Conservation (phyloP, 352 stramenopile species). For the Thalassiosira ordinaria region DNA sequence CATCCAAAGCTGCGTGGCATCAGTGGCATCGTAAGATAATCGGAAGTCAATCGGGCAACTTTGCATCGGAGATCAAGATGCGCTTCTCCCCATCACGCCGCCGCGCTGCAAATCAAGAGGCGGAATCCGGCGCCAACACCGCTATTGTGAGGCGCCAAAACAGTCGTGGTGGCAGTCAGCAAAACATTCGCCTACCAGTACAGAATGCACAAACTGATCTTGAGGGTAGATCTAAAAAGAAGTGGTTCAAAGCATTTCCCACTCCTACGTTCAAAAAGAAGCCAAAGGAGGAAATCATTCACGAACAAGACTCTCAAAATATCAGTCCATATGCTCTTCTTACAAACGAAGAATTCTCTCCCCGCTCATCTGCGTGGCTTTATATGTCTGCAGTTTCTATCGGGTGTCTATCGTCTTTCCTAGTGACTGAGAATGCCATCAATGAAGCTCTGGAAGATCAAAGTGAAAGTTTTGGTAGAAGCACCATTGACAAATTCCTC, state of each 20-base stretch:
- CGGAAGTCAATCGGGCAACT: too few relatives aligned
- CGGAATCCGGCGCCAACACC: neutral
- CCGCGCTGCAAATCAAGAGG: constrained; percentile 7
- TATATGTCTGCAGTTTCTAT: constrained; percentile 37
- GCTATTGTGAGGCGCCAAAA: neutral
- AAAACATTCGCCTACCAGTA: neutral
- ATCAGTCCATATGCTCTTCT: constrained; percentile 37
- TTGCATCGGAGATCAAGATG: too few relatives aligned
- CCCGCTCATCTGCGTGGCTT: constrained; percentile 35
- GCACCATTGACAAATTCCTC: constrained; percentile 20
- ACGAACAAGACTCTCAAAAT: neutral
- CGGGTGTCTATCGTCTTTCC: constrained; percentile 24
- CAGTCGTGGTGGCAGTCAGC: neutral
- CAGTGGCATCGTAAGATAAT: too few relatives aligned
- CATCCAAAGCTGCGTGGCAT: too few relatives aligned
- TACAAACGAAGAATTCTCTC: constrained; percentile 39
- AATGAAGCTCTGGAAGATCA: constrained; percentile 6
- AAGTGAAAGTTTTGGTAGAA: constrained; percentile 17
- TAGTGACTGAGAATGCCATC: constrained; percentile 21
- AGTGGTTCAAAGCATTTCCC: neutral
- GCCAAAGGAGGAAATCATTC: neutral
- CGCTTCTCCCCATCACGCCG: constrained; percentile 2
- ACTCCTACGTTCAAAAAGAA: constrained; percentile 3
- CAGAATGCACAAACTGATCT: neutral
- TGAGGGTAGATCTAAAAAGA: neutral